These are phyloP conservation scores for Rhizopogon roseolus DNA, from an alignment of 768 basidiomycete genomes.

Conservation along the genomic window DNA sequence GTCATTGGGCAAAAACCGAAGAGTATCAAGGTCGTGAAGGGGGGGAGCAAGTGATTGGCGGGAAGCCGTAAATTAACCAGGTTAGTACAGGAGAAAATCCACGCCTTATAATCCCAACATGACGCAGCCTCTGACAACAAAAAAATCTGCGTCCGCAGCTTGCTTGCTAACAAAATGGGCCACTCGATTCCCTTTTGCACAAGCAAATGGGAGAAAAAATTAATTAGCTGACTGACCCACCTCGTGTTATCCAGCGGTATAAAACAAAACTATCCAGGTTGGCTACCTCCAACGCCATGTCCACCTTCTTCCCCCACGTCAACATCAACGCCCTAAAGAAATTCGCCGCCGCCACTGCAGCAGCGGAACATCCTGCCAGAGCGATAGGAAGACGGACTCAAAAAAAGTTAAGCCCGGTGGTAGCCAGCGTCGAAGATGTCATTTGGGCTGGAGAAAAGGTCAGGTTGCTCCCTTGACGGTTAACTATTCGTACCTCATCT, in stretches of 20 bases:
- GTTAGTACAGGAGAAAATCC: slow-evolving; percentile 2
- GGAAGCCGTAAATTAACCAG: neutral
- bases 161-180: neutral
- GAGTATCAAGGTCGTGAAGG: neutral
- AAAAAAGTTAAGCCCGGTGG: slow-evolving; percentile 13
- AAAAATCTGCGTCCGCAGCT: neutral
- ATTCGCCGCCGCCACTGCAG: slow-evolving; percentile 21
- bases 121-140: slow-evolving; percentile 1
- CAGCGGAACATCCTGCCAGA: slow-evolving; percentile 15
- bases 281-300: slow-evolving; percentile 2
- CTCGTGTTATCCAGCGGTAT: slow-evolving; percentile 4
- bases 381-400: slow-evolving; percentile 4
- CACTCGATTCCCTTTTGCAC: neutral
- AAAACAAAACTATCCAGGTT: neutral
- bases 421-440: slow-evolving; percentile 18
- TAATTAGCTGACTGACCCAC: slow-evolving; percentile 3
- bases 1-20: neutral
- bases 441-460: slow-evolving; percentile 25
- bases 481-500: neutral
- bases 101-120: neutral
- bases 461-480: neutral
- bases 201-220: neutral
- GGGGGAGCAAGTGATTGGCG: neutral
- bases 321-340: slow-evolving; percentile 19
- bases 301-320: slow-evolving; percentile 22